phyloP scores from a whole-genome alignment of 1,139 yeast species.

The Tardiomyces depauwii region DNA sequence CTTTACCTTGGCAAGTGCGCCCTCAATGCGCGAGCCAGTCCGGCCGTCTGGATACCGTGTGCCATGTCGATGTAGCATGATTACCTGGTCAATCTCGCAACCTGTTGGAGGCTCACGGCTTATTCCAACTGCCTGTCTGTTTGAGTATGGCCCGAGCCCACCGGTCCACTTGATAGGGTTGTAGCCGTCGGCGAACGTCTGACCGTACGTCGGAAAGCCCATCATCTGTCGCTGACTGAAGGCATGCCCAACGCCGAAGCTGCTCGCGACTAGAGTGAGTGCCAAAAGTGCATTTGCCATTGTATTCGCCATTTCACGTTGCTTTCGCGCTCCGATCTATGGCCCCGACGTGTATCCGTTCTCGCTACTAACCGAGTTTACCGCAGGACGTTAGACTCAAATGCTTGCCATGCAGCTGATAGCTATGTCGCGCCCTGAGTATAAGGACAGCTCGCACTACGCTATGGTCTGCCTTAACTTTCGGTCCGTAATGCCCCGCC shows the following conservation, averaged over 20 bases:
- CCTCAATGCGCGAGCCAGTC: conserved; percentile 10
- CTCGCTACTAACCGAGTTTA: too few species aligned
- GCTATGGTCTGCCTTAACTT: too few species aligned
- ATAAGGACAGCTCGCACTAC: too few species aligned
- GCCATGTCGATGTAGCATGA: conserved; percentile 56
- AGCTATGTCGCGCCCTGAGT: too few species aligned
- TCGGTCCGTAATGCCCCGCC: too few species aligned
- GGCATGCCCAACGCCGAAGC: neutral
- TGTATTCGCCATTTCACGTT: too few species aligned
- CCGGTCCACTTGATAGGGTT: conserved; percentile 29
- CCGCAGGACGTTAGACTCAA: too few species aligned
- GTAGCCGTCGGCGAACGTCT: conserved; percentile 20
- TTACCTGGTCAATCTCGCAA: conserved; percentile 54
- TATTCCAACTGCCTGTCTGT: conserved; percentile 34
- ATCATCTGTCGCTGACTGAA: neutral
- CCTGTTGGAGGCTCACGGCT: conserved; percentile 35
- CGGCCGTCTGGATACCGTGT: conserved; percentile 45
- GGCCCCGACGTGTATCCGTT: too few species aligned
- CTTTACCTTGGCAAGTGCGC: conserved; percentile 14
- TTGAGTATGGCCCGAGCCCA: conserved; percentile 35
- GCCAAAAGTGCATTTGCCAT: too few species aligned
- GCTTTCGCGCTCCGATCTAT: too few species aligned
- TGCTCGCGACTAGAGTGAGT: too few species aligned
- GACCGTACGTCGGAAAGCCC: conserved; percentile 16
- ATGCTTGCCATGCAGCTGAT: too few species aligned